phyloP scores from a whole-genome alignment of 169 alveolate species.

The Ophryocystis elektroscirrha region DNA sequence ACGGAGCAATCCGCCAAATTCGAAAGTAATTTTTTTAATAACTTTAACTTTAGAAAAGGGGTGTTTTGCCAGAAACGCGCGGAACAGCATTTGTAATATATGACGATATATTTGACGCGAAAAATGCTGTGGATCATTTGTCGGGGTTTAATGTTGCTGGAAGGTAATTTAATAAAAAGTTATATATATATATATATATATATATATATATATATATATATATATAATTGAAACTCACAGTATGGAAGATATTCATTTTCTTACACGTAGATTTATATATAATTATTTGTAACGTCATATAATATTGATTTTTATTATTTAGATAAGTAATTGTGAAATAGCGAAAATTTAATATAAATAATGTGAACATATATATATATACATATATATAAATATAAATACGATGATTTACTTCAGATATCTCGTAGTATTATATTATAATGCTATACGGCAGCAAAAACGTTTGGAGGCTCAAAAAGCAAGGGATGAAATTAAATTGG shows the following conservation, averaged over 20 bases:
- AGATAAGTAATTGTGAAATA: not conserved
- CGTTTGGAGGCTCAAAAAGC: not conserved
- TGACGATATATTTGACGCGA: conserved; percentile 85
- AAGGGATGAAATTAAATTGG: not conserved
- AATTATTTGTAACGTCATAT: not conserved
- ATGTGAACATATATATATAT: not conserved
- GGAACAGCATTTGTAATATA: conserved; percentile 91
- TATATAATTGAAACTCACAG: not conserved
- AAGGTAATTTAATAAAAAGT: conserved; percentile 38
- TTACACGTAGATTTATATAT: not conserved
- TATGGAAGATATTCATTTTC: not conserved
- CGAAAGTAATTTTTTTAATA: conserved; percentile 46
- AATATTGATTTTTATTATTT: not conserved
- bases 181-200: conserved; percentile 1
- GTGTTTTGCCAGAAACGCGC: conserved; percentile 61
- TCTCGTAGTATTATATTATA: not conserved
- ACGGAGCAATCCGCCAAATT: conserved; percentile 90
- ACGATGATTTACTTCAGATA: not conserved
- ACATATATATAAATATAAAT: not conserved
- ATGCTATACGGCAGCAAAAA: not conserved
- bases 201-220: conserved; percentile 2
- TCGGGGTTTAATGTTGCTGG: conserved; percentile 96
- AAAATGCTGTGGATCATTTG: conserved; percentile 89
- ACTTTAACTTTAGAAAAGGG: conserved; percentile 14
- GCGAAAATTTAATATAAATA: not conserved